These are phyloP conservation scores for Trichoderma sp. DNA, from an alignment of 2,329 filamentous ascomycete genomes.

Conservation along the genomic window DNA sequence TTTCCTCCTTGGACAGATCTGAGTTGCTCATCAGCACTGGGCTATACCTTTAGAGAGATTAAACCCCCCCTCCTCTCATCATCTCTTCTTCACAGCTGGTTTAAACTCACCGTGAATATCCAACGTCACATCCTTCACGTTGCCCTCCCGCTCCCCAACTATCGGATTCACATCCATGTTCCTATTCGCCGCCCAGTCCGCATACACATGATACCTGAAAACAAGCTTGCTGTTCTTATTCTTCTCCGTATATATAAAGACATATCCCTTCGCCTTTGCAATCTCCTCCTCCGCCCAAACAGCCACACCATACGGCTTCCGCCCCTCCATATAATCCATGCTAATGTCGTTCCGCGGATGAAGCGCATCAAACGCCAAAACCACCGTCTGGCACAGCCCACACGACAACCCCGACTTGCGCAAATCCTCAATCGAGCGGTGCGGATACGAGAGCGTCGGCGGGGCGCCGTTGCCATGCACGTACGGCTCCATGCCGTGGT, in stretches of 20 bases:
- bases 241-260: conserved; percentile 1
- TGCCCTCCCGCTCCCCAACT: not conserved
- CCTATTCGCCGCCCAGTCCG: conserved; percentile 7
- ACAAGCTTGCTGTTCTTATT: not conserved
- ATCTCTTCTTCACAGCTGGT: not conserved
- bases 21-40: not conserved
- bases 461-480: not conserved
- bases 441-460: conserved; percentile 5
- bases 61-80: not conserved
- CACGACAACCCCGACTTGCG: not conserved
- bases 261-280: not conserved
- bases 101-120: conserved; percentile 2
- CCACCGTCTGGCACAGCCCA: conserved; percentile 1
- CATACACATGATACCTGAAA: conserved; percentile 1
- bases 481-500: conserved; percentile 9
- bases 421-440: not conserved
- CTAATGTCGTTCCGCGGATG: not conserved
- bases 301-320: conserved; percentile 2
- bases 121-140: not conserved
- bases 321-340: conserved; percentile 3
- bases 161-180: conserved; percentile 7
- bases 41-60: not conserved
- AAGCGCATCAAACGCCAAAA: conserved; percentile 2
- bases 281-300: not conserved
- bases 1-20: not conserved